Evolutionary conservation across 1,284 basidiomycete genomes (phyloP), one percentile per base, ranked within the genome.

Genomic region (Marasmius fiardii): DNA sequence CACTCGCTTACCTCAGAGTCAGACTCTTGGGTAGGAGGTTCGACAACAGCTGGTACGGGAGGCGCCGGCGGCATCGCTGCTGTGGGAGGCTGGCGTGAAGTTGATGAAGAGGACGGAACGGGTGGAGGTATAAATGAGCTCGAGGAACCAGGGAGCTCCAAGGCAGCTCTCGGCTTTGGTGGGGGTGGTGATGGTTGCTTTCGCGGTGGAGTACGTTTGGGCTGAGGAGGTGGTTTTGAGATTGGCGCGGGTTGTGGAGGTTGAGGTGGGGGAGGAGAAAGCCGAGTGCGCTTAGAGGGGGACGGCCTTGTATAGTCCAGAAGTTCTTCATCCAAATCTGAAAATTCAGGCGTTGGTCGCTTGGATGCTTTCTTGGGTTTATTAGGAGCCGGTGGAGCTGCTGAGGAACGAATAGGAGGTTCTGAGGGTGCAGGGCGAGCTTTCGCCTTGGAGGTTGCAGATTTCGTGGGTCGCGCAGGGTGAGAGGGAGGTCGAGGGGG

Each of bases 1-100:
- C 81, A 84, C 35, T 76, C 75, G 8, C 80, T 78, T 11, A 75
- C 83, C 16, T 75, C 76, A 33, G 53, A 55, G 14, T 80, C 79
- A 7, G 78, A 81, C 12, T 67, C 66, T 0, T 64, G 62, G 14
- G 51, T 51, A 52, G 65, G 58, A 26, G 59, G 66, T 20, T 49
- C 47, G 26, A 18, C 12, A 10, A 56, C 59, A 45, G 55, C 54
- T 26, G 52, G 49, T 16, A n/a, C 39, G 7, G 16, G 39, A 41
- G 39, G 39, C 20, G n/a, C 39, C 28, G 37, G 43, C 5, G 28
- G 28, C 10, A 31, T 31, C 16, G 28, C 11, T 2, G 55, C 11
- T 49, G 49, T 34, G 21, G 49, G 48, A 21, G 18, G 28, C 37
- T 44, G 52, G 43, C 24, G 31, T 23, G 49, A 55, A 47, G 43